Evolutionary conservation across 1,284 basidiomycete genomes (phyloP).

Genomic region (Omphalotus olearius): DNA sequence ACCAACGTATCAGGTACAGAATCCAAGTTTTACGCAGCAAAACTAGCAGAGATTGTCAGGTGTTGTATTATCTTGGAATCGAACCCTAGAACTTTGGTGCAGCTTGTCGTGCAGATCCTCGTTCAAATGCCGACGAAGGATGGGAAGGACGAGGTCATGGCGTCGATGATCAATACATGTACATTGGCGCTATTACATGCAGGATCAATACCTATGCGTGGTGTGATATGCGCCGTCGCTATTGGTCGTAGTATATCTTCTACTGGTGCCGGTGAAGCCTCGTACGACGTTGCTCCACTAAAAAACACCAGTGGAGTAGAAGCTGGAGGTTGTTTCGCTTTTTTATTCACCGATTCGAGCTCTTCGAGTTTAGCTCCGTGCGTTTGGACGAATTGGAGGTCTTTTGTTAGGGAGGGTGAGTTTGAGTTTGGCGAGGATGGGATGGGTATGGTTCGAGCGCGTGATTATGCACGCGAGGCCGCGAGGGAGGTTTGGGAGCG

Average conservation of each 20-base stretch:
- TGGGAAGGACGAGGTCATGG: conserved; percentile 30
- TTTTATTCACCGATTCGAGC: conserved; percentile 45
- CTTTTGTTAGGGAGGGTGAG: conserved; percentile 19
- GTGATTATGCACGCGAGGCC: conserved; percentile 40
- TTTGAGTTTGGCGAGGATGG: conserved; percentile 36
- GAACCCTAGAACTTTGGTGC: conserved; percentile 65
- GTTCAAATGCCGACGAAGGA: conserved; percentile 27
- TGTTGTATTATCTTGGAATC: conserved; percentile 57
- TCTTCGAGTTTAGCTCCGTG: conserved; percentile 24
- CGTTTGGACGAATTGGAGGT: conserved; percentile 57
- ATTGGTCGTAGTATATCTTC: conserved; percentile 37
- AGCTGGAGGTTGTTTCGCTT: conserved; percentile 63
- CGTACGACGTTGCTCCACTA: conserved; percentile 53
- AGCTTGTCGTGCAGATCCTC: conserved; percentile 64
- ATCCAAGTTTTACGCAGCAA: conserved; percentile 51
- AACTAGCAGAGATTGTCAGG: conserved; percentile 50
- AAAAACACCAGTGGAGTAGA: conserved; percentile 31
- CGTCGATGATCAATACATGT: conserved; percentile 66
- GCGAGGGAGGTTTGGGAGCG: conserved; percentile 41
- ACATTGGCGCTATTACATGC: conserved; percentile 64
- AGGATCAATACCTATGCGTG: conserved; percentile 64
- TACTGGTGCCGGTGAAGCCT: conserved; percentile 15
- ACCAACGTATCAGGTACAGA: conserved; percentile 61
- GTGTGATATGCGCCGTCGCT: conserved; percentile 63
- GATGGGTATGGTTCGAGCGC: conserved; percentile 40